These are phyloP conservation scores for Rhodotorula sp. DNA, from an alignment of 1,284 basidiomycete genomes.

Conservation along the genomic window DNA sequence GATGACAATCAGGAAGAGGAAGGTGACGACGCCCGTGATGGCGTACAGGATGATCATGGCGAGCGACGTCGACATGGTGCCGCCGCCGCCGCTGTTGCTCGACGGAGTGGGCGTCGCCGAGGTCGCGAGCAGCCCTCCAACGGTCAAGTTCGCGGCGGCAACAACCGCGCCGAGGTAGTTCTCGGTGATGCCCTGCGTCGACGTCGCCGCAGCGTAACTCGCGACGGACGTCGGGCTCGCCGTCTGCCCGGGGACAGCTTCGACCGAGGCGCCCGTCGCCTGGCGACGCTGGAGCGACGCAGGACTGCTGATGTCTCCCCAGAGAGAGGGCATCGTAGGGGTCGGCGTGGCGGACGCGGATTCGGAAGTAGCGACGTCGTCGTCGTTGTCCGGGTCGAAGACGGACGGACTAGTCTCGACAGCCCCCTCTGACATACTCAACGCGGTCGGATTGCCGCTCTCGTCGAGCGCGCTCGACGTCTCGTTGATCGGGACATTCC, in stretches of 20 bases:
- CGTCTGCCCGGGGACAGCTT: neutral
- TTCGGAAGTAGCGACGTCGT: neutral
- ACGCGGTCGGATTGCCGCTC: neutral
- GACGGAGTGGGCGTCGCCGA: slow-evolving; percentile 1
- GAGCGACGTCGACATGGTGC: slow-evolving; percentile 61
- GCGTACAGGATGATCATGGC: slow-evolving; percentile 61
- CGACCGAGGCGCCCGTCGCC: neutral
- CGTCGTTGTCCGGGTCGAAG: slow-evolving; percentile 3
- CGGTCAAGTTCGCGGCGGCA: slow-evolving; percentile 35
- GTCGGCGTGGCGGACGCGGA: neutral
- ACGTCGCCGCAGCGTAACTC: neutral
- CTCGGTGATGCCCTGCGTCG: slow-evolving; percentile 8
- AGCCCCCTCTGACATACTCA: neutral
- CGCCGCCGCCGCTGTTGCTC: neutral
- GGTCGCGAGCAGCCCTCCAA: slow-evolving; percentile 25
- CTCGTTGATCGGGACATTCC: slow-evolving; percentile 56
- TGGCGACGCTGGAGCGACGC: slow-evolving; percentile 4
- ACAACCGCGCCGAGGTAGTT: slow-evolving; percentile 39
- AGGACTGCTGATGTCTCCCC: slow-evolving; percentile 4
- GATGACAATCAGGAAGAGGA: slow-evolving; percentile 74
- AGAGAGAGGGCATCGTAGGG: slow-evolving; percentile 15
- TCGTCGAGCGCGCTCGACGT: slow-evolving; percentile 25
- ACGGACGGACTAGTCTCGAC: neutral
- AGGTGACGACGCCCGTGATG: slow-evolving; percentile 62
- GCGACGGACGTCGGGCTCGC: neutral